Evolutionary conservation across 768 basidiomycete species (phyloP).

Genomic region (Tephrocybe sp.): DNA sequence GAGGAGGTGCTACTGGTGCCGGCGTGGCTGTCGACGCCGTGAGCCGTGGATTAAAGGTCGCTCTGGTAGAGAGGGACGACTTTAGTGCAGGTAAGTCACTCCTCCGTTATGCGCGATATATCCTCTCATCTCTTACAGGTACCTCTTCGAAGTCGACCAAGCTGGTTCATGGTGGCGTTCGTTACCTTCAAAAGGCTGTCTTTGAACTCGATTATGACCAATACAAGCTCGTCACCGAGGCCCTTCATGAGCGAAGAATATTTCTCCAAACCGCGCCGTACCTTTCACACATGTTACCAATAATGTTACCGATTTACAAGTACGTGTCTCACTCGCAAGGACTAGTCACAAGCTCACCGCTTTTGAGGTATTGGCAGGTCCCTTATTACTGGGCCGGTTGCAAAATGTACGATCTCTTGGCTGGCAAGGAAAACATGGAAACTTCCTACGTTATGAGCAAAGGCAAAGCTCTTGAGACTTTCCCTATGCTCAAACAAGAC

Average conservation of each 20-base stretch:
- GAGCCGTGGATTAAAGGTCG: slow-evolving; percentile 87
- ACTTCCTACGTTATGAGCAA: slow-evolving; percentile 93
- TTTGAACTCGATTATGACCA: slow-evolving; percentile 96
- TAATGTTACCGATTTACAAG: slow-evolving; percentile 98
- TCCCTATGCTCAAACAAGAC: slow-evolving; percentile 94
- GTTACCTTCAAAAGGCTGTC: slow-evolving; percentile 96
- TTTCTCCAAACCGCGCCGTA: slow-evolving; percentile 97
- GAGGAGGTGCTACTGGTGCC: slow-evolving; percentile 94
- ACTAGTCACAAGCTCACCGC: neutral
- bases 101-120: neutral
- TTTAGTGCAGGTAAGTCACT: slow-evolving; percentile 73
- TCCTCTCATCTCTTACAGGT: slow-evolving; percentile 42
- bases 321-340: too few species aligned
- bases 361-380: slow-evolving; percentile 85
- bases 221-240: slow-evolving; percentile 95
- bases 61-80: slow-evolving; percentile 90
- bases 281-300: slow-evolving; percentile 88
- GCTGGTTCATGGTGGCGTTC: slow-evolving; percentile 96
- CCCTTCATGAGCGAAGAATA: slow-evolving; percentile 87
- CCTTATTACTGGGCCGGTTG: slow-evolving; percentile 96
- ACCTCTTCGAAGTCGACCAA: slow-evolving; percentile 98
- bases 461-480: slow-evolving; percentile 89
- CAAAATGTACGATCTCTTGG: slow-evolving; percentile 94
- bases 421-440: slow-evolving; percentile 97
- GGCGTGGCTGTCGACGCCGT: slow-evolving; percentile 97